Conservation (phyloP, 1,284 basidiomycete species). For the Cutaneotrichosporon sp. region DNA sequence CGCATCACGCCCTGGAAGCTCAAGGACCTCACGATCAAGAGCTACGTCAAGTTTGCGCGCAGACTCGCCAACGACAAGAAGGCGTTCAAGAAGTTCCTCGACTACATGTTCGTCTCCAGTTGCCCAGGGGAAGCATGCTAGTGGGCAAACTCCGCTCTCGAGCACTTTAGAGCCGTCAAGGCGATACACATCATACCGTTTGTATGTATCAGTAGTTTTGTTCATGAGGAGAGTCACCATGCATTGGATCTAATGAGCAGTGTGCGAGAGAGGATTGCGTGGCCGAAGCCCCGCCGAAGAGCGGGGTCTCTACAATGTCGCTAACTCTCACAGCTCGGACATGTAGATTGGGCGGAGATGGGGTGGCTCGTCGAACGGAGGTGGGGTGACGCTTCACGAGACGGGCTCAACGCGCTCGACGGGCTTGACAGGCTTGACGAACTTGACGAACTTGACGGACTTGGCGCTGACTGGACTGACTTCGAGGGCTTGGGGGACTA, state of each 20-base stretch:
- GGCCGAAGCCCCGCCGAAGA: no score
- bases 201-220: constrained; percentile 8
- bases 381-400: no score
- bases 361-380: no score
- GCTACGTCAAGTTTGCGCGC: constrained; percentile 72
- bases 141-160: neutral
- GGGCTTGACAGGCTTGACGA: no score
- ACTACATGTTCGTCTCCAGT: constrained; percentile 44
- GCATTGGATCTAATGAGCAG: neutral
- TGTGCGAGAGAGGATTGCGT: no score
- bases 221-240: neutral
- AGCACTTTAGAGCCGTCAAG: neutral
- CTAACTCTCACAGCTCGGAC: no score
- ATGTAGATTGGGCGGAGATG: no score
- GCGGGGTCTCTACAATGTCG: no score
- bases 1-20: constrained; percentile 70
- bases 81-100: constrained; percentile 59
- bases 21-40: constrained; percentile 72
- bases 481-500: no score
- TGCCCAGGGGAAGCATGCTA: neutral
- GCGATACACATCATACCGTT: neutral
- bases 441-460: no score
- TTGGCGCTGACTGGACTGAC: no score
- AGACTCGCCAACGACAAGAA: constrained; percentile 63
- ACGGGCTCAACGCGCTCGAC: no score